Conservation (phyloP, 768 basidiomycete genomes). For the Harrya chromipes region DNA sequence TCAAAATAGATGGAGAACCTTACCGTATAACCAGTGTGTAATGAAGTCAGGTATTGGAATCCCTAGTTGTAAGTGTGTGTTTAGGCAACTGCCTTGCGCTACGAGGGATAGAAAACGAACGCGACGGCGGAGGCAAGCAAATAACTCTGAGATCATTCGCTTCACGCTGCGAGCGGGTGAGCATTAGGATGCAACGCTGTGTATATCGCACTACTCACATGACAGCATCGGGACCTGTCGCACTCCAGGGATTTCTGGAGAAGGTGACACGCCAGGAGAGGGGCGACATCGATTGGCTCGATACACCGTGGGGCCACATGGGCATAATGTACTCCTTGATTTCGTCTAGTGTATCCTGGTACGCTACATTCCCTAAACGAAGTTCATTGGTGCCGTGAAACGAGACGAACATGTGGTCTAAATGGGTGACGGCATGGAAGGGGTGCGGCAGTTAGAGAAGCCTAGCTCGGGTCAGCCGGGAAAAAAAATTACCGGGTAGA, state of each 20-base stretch:
- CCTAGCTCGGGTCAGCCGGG: slow-evolving; percentile 1
- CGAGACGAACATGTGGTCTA: slow-evolving; percentile 73
- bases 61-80: slow-evolving; percentile 44
- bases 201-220: slow-evolving; percentile 38
- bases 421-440: slow-evolving; percentile 20
- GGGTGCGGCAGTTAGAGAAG: slow-evolving; percentile 22
- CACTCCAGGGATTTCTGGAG: slow-evolving; percentile 64
- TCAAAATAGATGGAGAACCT: slow-evolving; percentile 9
- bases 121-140: slow-evolving; percentile 54
- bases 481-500: slow-evolving; percentile 24
- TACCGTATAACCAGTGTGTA: slow-evolving; percentile 56
- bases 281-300: slow-evolving; percentile 37
- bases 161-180: slow-evolving; percentile 47
- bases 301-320: slow-evolving; percentile 67
- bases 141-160: slow-evolving; percentile 58
- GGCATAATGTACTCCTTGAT: slow-evolving; percentile 54
- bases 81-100: slow-evolving; percentile 8
- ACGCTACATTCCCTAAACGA: slow-evolving; percentile 40
- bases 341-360: slow-evolving; percentile 58
- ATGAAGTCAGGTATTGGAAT: slow-evolving; percentile 64
- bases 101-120: slow-evolving; percentile 36
- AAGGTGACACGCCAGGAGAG: slow-evolving; percentile 61
- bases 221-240: slow-evolving; percentile 49
- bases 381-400: slow-evolving; percentile 66
- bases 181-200: background rate